These are phyloP conservation scores for Termitomyces titanicus DNA, from an alignment of 768 basidiomycete species.

Conservation along the genomic window DNA sequence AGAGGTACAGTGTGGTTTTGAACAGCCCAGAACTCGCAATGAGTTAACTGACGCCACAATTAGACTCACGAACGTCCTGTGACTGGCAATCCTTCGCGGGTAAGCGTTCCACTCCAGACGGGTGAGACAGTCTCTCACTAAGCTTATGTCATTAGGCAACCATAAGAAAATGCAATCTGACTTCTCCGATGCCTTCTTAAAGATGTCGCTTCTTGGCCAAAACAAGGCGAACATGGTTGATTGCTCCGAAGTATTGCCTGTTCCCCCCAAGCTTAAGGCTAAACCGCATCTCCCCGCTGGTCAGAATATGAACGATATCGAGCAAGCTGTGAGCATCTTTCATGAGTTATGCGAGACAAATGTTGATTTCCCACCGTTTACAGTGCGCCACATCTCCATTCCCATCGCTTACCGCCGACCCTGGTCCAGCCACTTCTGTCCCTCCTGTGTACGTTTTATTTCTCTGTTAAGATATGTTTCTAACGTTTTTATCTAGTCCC, in stretches of 20 bases:
- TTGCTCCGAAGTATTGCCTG: background rate
- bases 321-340: background rate
- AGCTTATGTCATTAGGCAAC: background rate
- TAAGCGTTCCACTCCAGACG: background rate
- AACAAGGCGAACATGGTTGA: background rate
- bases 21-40: background rate
- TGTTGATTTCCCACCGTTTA: background rate
- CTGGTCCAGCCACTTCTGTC: background rate
- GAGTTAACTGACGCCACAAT: background rate
- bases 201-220: background rate
- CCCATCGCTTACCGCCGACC: background rate
- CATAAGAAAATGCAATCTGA: background rate
- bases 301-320: background rate
- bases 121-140: background rate
- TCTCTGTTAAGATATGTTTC: background rate
- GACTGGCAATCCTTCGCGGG: background rate
- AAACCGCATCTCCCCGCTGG: background rate
- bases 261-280: background rate
- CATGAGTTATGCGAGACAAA: background rate
- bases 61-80: background rate
- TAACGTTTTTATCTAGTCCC: background rate
- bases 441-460: background rate
- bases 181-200: background rate
- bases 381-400: slow-evolving; percentile 2
- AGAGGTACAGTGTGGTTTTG: background rate